Percentiles rank a stretch among this genome's conserved stretches.
phyloP scores from a whole-genome alignment of 2,329 filamentous ascomycete species.

The Daldinia eschscholtzii region DNA sequence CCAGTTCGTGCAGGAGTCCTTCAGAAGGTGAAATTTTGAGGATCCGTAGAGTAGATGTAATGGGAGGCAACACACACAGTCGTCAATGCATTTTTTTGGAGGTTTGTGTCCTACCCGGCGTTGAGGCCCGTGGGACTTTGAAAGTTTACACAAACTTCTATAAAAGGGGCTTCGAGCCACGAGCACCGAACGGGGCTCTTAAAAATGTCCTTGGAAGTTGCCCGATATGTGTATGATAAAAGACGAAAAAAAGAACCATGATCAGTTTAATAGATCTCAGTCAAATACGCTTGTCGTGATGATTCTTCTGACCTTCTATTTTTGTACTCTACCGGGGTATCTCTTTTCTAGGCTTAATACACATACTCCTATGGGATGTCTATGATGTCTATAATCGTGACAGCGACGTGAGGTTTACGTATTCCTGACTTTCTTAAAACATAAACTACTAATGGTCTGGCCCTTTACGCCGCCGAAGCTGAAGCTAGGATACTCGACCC shows the following conservation, averaged over 20 bases:
- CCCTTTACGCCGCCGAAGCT: slow-evolving; percentile 90
- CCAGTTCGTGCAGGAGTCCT: slow-evolving; percentile 41
- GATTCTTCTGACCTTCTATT: slow-evolving; percentile 6
- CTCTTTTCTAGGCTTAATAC: background rate
- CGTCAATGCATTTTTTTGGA: slow-evolving; percentile 38
- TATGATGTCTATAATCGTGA: background rate
- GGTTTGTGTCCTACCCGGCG: slow-evolving; percentile 33
- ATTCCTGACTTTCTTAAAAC: slow-evolving; percentile 70
- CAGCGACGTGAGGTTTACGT: background rate
- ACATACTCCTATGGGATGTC: background rate
- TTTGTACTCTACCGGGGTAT: slow-evolving; percentile 5
- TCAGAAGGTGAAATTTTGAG: slow-evolving; percentile 34
- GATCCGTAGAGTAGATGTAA: slow-evolving; percentile 42
- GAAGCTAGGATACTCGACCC: slow-evolving; percentile 86
- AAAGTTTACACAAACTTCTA: slow-evolving; percentile 31
- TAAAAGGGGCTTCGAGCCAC: slow-evolving; percentile 20
- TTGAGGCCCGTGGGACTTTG: slow-evolving; percentile 27
- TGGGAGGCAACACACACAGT: slow-evolving; percentile 34
- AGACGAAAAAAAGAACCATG: slow-evolving; percentile 51
- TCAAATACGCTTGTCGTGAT: slow-evolving; percentile 40
- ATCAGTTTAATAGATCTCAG: slow-evolving; percentile 68
- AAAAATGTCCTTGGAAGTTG: slow-evolving; percentile 19
- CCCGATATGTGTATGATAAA: slow-evolving; percentile 41
- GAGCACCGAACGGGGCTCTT: slow-evolving; percentile 9
- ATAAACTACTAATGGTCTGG: slow-evolving; percentile 88